Base-by-base conservation (phyloP, 2,329 filamentous ascomycete genomes). In the Colletotrichum sp. region DNA sequence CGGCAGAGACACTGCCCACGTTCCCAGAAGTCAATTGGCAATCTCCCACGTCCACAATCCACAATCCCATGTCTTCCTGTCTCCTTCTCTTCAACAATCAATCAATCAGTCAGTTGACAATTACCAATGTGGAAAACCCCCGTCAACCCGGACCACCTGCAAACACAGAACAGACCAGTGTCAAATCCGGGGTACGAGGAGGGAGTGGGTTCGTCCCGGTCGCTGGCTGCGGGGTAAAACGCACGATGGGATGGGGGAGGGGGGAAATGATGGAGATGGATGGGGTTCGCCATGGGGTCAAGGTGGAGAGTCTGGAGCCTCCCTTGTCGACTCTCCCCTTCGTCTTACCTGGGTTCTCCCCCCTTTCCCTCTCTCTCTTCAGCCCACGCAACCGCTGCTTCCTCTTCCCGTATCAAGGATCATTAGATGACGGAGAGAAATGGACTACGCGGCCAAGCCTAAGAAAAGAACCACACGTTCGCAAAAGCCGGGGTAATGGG, bases 161-260 rank as follows among this genome's bases (percentile, higher is more conserved):
- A 21, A 60, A 30, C 61, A 6, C 7, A 65, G 10, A 55, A 34
- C 67, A 59, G 71, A 18, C 24, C 57, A 65, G 70, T n/a, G 61
- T 72, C 21, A 52, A 75, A 73, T 75, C 69, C 16, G 64, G 73
- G 73, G 57, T 65, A 75, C n/a, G 26, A 71, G 39, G 43, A 74
- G 43, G 36, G 43, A 65, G 64, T 73, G 73, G 73, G 59, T 73
- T 75, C 48, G 64, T 60, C 64, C 70, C 63, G 24, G 55, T 16
- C 61, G n/a, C 30, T 57, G 30, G 30, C 73, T 75, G 73, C 73
- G 73, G 69, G 73, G 73, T 75, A 75, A 64, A 59, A 63, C 52
- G 55, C 72, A 43, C 30, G 61, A 63, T 57, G 72, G 30, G 67
- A 69, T 69, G 55, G 55, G 67, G 57, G 36, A 48, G 34, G 24